These are phyloP conservation scores for Pythium sp. DNA, from an alignment of 352 stramenopile genomes.

Conservation along the genomic window DNA sequence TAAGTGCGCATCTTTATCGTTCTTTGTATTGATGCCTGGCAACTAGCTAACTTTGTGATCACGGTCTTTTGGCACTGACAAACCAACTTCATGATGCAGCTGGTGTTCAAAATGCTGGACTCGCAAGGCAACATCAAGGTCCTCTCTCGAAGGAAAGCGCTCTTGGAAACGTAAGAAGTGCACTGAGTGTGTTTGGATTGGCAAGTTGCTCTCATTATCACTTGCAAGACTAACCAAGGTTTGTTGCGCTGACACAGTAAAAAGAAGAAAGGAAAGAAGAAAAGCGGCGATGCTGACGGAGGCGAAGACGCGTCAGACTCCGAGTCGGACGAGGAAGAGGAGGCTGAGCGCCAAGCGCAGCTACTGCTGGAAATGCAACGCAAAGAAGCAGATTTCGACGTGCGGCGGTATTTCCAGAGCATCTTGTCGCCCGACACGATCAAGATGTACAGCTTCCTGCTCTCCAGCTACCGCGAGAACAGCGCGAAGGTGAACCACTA, in stretches of 20 bases:
- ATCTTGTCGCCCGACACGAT: slow-evolving; percentile 81
- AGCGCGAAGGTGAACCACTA: slow-evolving; percentile 85
- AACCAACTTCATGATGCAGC: slow-evolving; percentile 27
- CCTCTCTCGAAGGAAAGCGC: slow-evolving; percentile 64
- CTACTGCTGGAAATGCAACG: slow-evolving; percentile 82
- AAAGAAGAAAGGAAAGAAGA: slow-evolving; percentile 19
- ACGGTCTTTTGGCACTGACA: neutral
- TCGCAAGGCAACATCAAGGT: slow-evolving; percentile 85
- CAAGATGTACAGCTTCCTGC: slow-evolving; percentile 79
- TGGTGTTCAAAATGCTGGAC: slow-evolving; percentile 87
- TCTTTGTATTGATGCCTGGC: neutral
- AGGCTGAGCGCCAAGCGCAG: slow-evolving; percentile 63
- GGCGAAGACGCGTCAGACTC: slow-evolving; percentile 36
- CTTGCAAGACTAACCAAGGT: neutral
- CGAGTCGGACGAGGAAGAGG: slow-evolving; percentile 73
- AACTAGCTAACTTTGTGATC: slow-evolving; percentile 18
- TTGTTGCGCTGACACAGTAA: slow-evolving; percentile 22
- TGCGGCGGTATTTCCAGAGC: slow-evolving; percentile 76
- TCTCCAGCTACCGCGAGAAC: slow-evolving; percentile 74
- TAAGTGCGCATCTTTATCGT: slow-evolving; percentile 25
- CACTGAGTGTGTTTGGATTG: neutral
- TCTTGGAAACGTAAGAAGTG: slow-evolving; percentile 47
- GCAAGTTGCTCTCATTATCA: neutral
- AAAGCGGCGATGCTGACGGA: slow-evolving; percentile 23
- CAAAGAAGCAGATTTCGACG: slow-evolving; percentile 85